Base-by-base conservation (phyloP, 1,284 basidiomycete genomes). In the Fomitopsis betulina region DNA sequence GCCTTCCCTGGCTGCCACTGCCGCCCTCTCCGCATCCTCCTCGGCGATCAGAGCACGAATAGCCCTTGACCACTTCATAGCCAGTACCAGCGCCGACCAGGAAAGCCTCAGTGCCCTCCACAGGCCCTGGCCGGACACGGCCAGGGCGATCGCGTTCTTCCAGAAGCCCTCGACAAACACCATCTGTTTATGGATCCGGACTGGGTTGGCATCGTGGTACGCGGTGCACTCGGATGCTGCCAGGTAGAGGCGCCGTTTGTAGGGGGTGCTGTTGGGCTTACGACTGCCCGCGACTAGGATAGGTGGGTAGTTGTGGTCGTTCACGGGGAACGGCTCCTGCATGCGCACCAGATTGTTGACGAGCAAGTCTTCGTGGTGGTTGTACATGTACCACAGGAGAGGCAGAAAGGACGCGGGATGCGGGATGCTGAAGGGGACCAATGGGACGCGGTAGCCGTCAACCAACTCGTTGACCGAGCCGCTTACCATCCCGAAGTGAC, bases 391-490 rank as follows among this genome's bases (percentile, higher is more conserved):
- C 50, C 45, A 27, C 52, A 54, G 30, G 32, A 67, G 39, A 13
- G 52, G 25, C 35, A 51, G 33, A 62, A 67, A 64, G 32, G 33
- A 37, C 6, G 50, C 23, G 17, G 61, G 60, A 57, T 57, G 30
- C 15, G 68, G 66, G 10, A 69, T 25, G 30, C 57, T 50, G 43
- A 68, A 25, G 25, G 61, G 60, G 21, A 67, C 60, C 33, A 64
- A 30, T 3, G 66, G 68, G 23, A 69, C 58, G 27, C 58, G 58
- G 5, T 62, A 49, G 17, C 45, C 53, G n/a, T 52, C 37, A 30
- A 51, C 51, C 49, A 47, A 53, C 32, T 51, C 32, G n/a, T n/a
- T n/a, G n/a, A n/a, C n/a, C n/a, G n/a, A n/a, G 19, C 49, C 49
- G 25, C 33, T 19, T 35, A 5, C 25, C 32, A 19, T 10, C 25